Evolutionary conservation across 345 rosid genomes (phyloP).

Genomic region (Pistacia integerrima): DNA sequence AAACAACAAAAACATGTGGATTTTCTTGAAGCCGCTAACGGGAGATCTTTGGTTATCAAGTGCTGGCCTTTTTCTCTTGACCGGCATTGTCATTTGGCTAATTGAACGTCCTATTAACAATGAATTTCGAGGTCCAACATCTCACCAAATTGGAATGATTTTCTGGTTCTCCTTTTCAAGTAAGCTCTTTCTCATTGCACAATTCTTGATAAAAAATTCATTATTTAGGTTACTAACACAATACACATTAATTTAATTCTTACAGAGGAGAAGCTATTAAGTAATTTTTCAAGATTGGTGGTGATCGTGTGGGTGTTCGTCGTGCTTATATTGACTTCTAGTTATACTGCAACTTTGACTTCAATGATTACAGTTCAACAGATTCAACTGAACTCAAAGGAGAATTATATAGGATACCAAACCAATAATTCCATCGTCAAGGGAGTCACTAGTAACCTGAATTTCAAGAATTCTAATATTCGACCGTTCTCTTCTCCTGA

Average conservation of each 20-base stretch:
- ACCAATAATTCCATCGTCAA: neutral
- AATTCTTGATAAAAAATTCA: too few relatives aligned
- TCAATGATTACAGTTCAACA: constrained; percentile 40
- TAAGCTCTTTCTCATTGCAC: neutral
- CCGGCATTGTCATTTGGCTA: constrained; percentile 34
- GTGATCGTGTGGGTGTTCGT: constrained; percentile 38
- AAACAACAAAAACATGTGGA: constrained; percentile 11
- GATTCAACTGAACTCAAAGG: constrained; percentile 20
- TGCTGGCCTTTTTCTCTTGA: constrained; percentile 20
- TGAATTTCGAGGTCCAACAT: too few relatives aligned
- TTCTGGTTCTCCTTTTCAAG: constrained; percentile 12
- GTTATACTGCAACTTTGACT: constrained; percentile 45
- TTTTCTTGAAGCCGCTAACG: constrained; percentile 33
- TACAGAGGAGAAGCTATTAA: constrained; percentile 31
- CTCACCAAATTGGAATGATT: too few relatives aligned
- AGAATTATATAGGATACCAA: constrained; percentile 25
- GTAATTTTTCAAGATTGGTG: constrained; percentile 42
- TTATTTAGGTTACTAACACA: too few relatives aligned
- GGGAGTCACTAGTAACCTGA: neutral
- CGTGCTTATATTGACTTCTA: constrained; percentile 36
- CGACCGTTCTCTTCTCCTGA: neutral
- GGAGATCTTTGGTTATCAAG: constrained; percentile 24
- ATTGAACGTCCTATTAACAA: too few relatives aligned
- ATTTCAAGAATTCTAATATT: constrained; percentile 2
- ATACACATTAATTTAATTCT: too few relatives aligned